Evolutionary conservation across 768 basidiomycete species (phyloP).

Genomic region (Boletus insuetus): DNA sequence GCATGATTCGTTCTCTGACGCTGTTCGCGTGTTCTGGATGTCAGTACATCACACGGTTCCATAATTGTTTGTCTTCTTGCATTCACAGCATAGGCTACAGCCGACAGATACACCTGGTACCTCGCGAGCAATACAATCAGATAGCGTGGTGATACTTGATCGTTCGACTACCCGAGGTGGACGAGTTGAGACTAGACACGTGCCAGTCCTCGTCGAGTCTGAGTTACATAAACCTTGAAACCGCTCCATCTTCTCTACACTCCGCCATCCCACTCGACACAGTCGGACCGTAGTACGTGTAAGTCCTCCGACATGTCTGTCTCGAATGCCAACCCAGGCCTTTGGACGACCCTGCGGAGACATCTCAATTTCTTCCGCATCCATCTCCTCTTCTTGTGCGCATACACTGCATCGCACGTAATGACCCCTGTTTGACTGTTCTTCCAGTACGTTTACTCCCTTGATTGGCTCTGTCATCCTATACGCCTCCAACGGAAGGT

Average conservation of each 20-base stretch:
- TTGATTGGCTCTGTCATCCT: conserved; percentile 77
- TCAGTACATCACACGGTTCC: conserved; percentile 25
- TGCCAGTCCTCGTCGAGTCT: not conserved
- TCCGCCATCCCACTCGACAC: no score
- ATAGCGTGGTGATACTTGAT: conserved; percentile 6
- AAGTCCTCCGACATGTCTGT: conserved; percentile 2
- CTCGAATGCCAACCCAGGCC: not conserved
- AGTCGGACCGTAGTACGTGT: no score
- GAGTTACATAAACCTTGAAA: no score
- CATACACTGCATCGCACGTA: conserved; percentile 9
- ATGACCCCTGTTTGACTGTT: conserved; percentile 1
- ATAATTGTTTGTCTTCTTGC: conserved; percentile 18
- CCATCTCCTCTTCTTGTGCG: conserved; percentile 62
- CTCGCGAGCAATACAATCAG: conserved; percentile 21
- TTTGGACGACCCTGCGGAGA: conserved; percentile 32
- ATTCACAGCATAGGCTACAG: conserved; percentile 24
- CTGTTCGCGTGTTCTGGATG: conserved; percentile 26
- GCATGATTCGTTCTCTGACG: conserved; percentile 23
- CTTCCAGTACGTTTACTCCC: conserved; percentile 67
- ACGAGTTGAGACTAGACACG: not conserved
- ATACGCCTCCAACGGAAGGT: conserved; percentile 76
- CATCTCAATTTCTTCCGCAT: conserved; percentile 68
- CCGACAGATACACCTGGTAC: conserved; percentile 22
- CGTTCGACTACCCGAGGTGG: not conserved
- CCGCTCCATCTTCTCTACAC: no score